A percentile compares a stretch with the other conserved stretches of the same genome.
Conservation (phyloP, 768 basidiomycete species). For the Hirschioporus abietinus region DNA sequence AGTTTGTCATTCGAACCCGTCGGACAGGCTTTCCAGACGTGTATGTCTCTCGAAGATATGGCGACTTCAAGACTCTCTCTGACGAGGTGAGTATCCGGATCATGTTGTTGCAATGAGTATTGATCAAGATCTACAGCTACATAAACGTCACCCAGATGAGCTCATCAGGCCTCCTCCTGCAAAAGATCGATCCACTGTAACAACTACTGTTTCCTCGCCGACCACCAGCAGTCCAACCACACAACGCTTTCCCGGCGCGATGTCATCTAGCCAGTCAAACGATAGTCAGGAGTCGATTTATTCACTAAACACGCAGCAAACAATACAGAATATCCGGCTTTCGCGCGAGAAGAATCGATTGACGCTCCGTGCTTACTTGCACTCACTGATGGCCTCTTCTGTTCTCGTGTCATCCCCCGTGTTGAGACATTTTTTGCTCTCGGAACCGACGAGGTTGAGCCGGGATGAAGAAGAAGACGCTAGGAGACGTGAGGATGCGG, state of each 20-base stretch:
- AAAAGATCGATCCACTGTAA: conserved; percentile 79
- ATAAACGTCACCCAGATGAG: conserved; percentile 80
- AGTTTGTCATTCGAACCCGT: conserved; percentile 90
- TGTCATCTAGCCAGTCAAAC: neutral
- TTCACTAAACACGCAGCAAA: neutral
- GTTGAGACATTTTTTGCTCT: conserved; percentile 78
- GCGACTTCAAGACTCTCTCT: conserved; percentile 88
- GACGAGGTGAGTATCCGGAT: conserved; percentile 51
- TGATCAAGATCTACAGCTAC: conserved; percentile 48
- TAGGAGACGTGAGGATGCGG: conserved; percentile 78
- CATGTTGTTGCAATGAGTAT: conserved; percentile 7
- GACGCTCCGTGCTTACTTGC: conserved; percentile 91
- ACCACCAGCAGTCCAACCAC: conserved; percentile 15
- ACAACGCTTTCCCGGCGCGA: neutral
- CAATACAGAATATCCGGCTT: conserved; percentile 36
- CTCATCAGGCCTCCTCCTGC: conserved; percentile 77
- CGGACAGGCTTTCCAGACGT: conserved; percentile 68
- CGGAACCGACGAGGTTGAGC: conserved; percentile 64
- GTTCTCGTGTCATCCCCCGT: conserved; percentile 82
- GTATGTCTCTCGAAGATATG: conserved; percentile 89
- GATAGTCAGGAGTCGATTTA: neutral
- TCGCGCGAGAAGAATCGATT: conserved; percentile 92
- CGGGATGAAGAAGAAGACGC: conserved; percentile 77
- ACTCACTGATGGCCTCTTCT: conserved; percentile 64
- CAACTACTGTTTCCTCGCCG: conserved; percentile 11